phyloP scores from a whole-genome alignment of 2,329 filamentous ascomycete genomes.

The Aspergillus sp. region DNA sequence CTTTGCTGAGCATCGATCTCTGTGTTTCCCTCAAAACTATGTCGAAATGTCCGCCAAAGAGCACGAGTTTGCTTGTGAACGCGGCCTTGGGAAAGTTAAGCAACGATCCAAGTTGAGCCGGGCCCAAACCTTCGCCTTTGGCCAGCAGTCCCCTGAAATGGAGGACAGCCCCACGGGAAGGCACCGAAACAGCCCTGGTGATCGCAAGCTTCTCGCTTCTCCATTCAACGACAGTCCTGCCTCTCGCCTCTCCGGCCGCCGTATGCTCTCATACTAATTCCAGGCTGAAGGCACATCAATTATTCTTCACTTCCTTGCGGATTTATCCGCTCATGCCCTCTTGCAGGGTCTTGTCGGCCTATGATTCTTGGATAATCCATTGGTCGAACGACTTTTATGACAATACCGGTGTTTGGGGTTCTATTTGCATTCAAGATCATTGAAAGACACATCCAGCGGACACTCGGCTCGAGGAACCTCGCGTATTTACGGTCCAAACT shows the following conservation, averaged over 20 bases:
- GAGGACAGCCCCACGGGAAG: slow-evolving; percentile 63
- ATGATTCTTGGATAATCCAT: slow-evolving; percentile 7
- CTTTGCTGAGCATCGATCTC: slow-evolving; percentile 72
- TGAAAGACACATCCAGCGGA: slow-evolving; percentile 4
- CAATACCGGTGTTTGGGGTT: slow-evolving; percentile 10
- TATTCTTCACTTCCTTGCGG: slow-evolving; percentile 23
- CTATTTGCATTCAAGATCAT: slow-evolving; percentile 9
- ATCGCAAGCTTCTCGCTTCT: slow-evolving; percentile 35
- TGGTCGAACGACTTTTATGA: slow-evolving; percentile 13
- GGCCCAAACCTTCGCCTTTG: slow-evolving; percentile 94
- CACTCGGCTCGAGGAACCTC: slow-evolving; percentile 7
- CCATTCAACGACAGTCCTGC: slow-evolving; percentile 37
- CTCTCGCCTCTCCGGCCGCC: slow-evolving; percentile 40
- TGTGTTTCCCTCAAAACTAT: slow-evolving; percentile 93
- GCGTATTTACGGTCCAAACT: slow-evolving; percentile 2
- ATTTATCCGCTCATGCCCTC: slow-evolving; percentile 9
- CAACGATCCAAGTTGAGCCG: slow-evolving; percentile 81
- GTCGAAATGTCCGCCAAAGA: slow-evolving; percentile 94
- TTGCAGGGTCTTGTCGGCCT: slow-evolving; percentile 2
- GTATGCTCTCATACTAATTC: slow-evolving; percentile 43
- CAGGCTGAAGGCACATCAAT: slow-evolving; percentile 8
- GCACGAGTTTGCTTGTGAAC: slow-evolving; percentile 89
- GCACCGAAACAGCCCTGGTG: slow-evolving; percentile 34
- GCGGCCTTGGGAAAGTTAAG: slow-evolving; percentile 89
- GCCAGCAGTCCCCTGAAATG: slow-evolving; percentile 63